These are phyloP conservation scores for Trametes gibbosa DNA, from an alignment of 768 basidiomycete species.

Conservation along the genomic window DNA sequence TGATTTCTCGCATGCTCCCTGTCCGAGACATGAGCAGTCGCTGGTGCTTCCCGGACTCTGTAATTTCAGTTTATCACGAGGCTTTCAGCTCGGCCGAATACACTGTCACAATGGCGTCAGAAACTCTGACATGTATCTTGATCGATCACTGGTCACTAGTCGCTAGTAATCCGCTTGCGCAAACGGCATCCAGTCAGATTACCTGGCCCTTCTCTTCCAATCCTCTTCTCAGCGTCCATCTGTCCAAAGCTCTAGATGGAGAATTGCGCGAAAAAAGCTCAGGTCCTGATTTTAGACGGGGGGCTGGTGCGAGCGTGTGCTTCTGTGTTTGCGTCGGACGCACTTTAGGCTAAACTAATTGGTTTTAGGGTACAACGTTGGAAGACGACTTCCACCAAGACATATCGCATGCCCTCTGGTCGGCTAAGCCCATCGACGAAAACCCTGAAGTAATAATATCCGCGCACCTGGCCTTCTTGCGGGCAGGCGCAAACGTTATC, in stretches of 20 bases:
- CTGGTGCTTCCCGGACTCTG: too few species aligned
- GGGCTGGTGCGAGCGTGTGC: slow-evolving; percentile 19
- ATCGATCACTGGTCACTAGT: neutral
- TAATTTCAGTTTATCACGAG: too few species aligned
- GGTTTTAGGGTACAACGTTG: slow-evolving; percentile 56
- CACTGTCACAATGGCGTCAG: too few species aligned
- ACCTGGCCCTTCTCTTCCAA: neutral
- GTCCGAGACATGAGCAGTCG: too few species aligned
- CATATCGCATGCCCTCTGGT: slow-evolving; percentile 68
- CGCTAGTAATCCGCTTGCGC: too few species aligned
- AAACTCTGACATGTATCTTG: neutral
- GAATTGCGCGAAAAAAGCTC: neutral
- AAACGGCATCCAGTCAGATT: neutral
- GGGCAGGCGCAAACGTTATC: slow-evolving; percentile 64
- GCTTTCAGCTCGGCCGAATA: too few species aligned
- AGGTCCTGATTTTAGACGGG: slow-evolving; percentile 13
- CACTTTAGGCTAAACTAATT: neutral
- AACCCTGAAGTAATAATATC: slow-evolving; percentile 52
- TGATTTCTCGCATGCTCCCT: too few species aligned
- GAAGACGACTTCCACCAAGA: slow-evolving; percentile 48
- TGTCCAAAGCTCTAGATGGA: neutral
- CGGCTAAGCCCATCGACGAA: slow-evolving; percentile 55
- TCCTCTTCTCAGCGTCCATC: too few species aligned
- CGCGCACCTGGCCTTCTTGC: slow-evolving; percentile 60
- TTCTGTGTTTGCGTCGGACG: neutral